Conservation (phyloP, 2,329 filamentous ascomycete species). For the Stemphylium vesicarium region DNA sequence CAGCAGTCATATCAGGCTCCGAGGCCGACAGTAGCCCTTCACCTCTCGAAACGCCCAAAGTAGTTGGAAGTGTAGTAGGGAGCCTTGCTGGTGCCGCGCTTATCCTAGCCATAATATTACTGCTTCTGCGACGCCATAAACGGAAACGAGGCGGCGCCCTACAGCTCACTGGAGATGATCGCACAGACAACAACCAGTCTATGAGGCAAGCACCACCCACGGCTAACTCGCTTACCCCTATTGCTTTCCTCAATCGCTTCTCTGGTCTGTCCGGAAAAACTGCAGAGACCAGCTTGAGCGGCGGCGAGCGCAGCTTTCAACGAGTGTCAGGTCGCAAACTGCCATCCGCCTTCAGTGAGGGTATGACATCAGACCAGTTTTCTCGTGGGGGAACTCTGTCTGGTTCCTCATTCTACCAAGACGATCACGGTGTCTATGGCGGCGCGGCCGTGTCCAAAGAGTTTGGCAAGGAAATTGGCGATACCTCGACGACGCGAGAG, state of each 20-base stretch:
- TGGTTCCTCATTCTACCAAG: conserved; percentile 53
- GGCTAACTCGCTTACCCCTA: conserved; percentile 47
- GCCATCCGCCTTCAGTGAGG: conserved; percentile 56
- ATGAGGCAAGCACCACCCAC: conserved; percentile 49
- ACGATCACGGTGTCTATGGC: conserved; percentile 53
- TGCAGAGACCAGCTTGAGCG: conserved; percentile 45
- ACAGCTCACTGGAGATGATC: conserved; percentile 39
- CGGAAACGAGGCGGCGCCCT: conserved; percentile 40
- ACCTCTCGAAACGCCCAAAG: conserved; percentile 56
- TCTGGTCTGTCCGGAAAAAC: conserved; percentile 48
- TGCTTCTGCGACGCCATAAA: conserved; percentile 61
- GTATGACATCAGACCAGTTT: conserved; percentile 52
- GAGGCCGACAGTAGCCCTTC: conserved; percentile 20
- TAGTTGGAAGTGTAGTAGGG: conserved; percentile 69
- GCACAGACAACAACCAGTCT: conserved; percentile 37
- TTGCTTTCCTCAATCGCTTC: conserved; percentile 47
- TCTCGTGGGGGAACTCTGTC: conserved; percentile 41
- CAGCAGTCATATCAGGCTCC: conserved; percentile 15
- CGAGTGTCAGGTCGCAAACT: conserved; percentile 57
- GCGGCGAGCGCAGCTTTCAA: conserved; percentile 53
- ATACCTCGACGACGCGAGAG: conserved; percentile 24
- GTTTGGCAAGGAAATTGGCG: conserved; percentile 40
- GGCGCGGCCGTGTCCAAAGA: conserved; percentile 30
- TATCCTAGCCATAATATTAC: conserved; percentile 57
- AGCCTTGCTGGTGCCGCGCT: conserved; percentile 64